Conservation (phyloP, 2,329 filamentous ascomycete species). For the Exophiala alcalophila region DNA sequence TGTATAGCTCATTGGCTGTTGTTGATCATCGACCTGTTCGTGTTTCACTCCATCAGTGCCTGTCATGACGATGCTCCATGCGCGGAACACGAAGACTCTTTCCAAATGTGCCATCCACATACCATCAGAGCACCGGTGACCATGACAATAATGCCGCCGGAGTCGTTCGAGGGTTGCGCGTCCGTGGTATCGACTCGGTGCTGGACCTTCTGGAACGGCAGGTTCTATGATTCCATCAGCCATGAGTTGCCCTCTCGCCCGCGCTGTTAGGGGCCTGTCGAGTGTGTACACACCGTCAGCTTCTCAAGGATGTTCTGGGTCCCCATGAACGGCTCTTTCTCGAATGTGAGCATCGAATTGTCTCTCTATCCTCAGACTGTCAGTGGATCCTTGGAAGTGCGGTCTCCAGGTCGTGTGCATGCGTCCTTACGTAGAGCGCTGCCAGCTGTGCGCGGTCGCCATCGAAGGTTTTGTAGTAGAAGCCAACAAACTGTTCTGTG, state of each 20-base stretch:
- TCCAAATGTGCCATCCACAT: slow-evolving; percentile 57
- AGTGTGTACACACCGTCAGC: slow-evolving; percentile 61
- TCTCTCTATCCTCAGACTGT: slow-evolving; percentile 57
- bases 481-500: slow-evolving; percentile 79
- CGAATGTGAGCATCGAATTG: slow-evolving; percentile 90
- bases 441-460: slow-evolving; percentile 61
- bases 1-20: slow-evolving; percentile 84
- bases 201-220: slow-evolving; percentile 78
- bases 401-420: too few relatives aligned
- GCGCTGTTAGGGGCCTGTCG: neutral
- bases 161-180: slow-evolving; percentile 67
- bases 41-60: slow-evolving; percentile 1
- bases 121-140: slow-evolving; percentile 85
- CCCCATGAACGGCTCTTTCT: slow-evolving; percentile 67
- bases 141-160: slow-evolving; percentile 74
- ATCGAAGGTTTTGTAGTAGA: slow-evolving; percentile 91
- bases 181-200: slow-evolving; percentile 77
- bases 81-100: too few relatives aligned
- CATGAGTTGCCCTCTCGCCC: slow-evolving; percentile 7
- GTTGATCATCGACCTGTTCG: slow-evolving; percentile 74
- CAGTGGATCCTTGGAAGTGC: too few relatives aligned
- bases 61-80: too few relatives aligned
- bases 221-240: slow-evolving; percentile 49
- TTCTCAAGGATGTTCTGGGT: slow-evolving; percentile 69
- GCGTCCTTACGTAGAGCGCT: slow-evolving; percentile 85